Evolutionary conservation across 2,329 filamentous ascomycete species (phyloP), one percentile per base, ranked within the genome.

Genomic region (Cadophora malorum): DNA sequence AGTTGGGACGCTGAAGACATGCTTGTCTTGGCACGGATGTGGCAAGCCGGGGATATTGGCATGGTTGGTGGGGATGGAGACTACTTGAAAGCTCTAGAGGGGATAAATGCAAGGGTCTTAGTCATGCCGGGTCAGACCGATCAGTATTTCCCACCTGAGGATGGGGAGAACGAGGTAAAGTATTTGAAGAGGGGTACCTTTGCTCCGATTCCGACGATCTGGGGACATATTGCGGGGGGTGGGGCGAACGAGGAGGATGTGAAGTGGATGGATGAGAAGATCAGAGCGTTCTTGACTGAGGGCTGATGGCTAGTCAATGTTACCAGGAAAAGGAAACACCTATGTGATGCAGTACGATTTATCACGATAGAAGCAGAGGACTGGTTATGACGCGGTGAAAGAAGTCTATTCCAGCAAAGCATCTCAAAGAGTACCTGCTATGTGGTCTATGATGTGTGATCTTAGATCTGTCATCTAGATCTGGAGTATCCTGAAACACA

Each of bases 121-220:
- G 84, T 91, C 1, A 78, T 91, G 67, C 89, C 89, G 0, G 80
- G 80, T 31, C 84, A 85, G 74, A 91, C 88, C 0, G 90, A 91
- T 76, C 82, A 91, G 50, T 91, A 91, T 74, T 91, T 91, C 71
- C 83, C 87, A 7, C 74, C 69, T 66, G 75, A 75, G 52, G 78
- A 78, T 47, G 77, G 73, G n/a, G 75, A 79, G 68, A 74, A 68
- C n/a, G 79, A 80, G 72, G 66, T 76, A 1, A 66, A 68, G 21
- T 68, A 59, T 55, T 69, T 81, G 38, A 71, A 73, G 23, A 69
- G 74, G 25, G 79, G 73, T 2, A 72, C 65, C 3, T 72, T 80
- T 59, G 74, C 71, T 38, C 73, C 78, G 4, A 80, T 80, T 55
- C 76, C 78, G 16, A 79, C 76, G 0, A 71, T 79, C 38, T 80